A percentile compares a stretch with the other conserved stretches of the same genome.
phyloP scores from a whole-genome alignment of 768 basidiomycete species.

The Phylloporus sp. region DNA sequence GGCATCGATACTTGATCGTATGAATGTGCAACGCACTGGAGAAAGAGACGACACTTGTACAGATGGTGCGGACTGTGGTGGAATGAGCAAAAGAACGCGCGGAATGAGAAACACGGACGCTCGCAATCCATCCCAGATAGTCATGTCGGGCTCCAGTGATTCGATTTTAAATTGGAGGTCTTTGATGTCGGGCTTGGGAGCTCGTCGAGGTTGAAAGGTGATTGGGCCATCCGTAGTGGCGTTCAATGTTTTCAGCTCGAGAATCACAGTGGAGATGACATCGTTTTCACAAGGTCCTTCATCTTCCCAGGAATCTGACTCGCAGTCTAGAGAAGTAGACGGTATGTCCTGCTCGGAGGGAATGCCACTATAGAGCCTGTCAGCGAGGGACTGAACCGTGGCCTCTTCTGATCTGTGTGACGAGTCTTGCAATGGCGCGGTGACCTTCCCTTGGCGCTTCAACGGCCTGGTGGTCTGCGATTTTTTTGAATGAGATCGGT shows the following conservation, averaged over 20 bases:
- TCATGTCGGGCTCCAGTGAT: conserved; percentile 13
- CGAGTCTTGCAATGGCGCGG: not conserved
- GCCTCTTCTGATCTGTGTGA: conserved; percentile 1
- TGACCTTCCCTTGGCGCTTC: conserved; percentile 1
- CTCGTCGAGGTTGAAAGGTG: not conserved
- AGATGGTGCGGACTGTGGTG: conserved; percentile 14
- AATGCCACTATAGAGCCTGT: conserved; percentile 5
- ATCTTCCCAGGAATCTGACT: not conserved
- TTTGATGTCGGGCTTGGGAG: not conserved
- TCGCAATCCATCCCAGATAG: conserved; percentile 24
- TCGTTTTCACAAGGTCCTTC: not conserved
- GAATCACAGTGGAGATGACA: not conserved
- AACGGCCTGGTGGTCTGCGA: not conserved
- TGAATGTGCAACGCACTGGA: conserved; percentile 14
- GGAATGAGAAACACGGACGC: conserved; percentile 12
- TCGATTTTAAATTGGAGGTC: conserved; percentile 16
- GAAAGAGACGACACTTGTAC: conserved; percentile 23
- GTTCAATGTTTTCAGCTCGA: not conserved
- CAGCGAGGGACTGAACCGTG: not conserved
- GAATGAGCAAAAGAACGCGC: not conserved
- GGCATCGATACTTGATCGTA: conserved; percentile 10
- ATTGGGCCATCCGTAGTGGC: not conserved
- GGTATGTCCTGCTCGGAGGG: not conserved
- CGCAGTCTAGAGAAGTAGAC: not conserved
- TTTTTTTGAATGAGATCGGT: not conserved